Evolutionary conservation across 495 filamentous ascomycete genomes (phyloP), one percentile per base, ranked within the genome.

Genomic region (Tuber borchii): DNA sequence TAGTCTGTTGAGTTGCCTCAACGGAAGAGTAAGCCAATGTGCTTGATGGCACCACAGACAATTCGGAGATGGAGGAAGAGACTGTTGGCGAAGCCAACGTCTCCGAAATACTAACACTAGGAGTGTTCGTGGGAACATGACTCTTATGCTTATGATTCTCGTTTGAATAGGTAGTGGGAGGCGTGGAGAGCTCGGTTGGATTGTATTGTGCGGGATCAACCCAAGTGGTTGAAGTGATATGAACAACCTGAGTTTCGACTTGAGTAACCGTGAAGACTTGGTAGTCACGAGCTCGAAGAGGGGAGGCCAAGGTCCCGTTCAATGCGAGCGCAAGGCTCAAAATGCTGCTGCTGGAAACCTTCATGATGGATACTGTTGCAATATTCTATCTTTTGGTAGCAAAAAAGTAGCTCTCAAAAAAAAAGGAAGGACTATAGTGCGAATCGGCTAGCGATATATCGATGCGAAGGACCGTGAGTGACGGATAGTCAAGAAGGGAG

Each of bases 381-480:
- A 48, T 79, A 69, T 34, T 56, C 73, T 44, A 71, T 37, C 61
- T 26, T 65, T 46, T 74, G 74, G 69, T 80, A 74, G 79, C 72
- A 80, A 79, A 79, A 71, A n/a, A 44, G 20, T 40, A 34, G 31
- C 39, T 71, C 22, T 44, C 43, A 40, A 45, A 42, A 45, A 16
- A 9, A 16, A 26, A 56, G 26, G 46, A 73, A 39, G 39, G 71
- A 79, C 79, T 73, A 73, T 74, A 16, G 22, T 65, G 75, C 72
- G 71, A 48, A 74, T 81, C 79, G 79, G 44, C 79, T 81, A 77
- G 79, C 79, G 79, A 80, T 71, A 73, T 65, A 71, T 51, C 65
- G 37, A 69, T 71, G 48, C 40, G 48, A 43, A 70, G 74, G 78
- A 75, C 42, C 43, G 73, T 51, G 74, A 34, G 46, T 71, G 31